These are phyloP conservation scores for Boechera retrofracta DNA, from an alignment of 345 rosid species.

Conservation along the genomic window DNA sequence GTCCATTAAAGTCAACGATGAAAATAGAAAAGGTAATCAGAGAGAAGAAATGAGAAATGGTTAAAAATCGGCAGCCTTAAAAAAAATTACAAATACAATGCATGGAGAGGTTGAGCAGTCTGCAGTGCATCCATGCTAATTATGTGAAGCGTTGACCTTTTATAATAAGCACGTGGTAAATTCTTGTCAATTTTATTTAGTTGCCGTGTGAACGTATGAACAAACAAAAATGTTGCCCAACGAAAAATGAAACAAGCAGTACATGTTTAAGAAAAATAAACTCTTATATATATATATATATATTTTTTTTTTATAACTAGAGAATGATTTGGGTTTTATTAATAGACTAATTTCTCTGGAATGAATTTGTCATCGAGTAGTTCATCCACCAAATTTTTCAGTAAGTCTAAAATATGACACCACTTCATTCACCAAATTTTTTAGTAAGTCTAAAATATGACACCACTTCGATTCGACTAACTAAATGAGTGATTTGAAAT, in stretches of 20 bases:
- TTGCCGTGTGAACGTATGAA: neutral
- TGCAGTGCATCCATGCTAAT: slow-evolving; percentile 15
- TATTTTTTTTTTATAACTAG: too few relatives aligned
- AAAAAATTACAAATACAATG: slow-evolving; percentile 31
- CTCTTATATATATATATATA: neutral
- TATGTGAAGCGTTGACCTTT: slow-evolving; percentile 21
- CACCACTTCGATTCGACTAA: too few relatives aligned
- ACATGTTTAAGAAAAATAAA: neutral
- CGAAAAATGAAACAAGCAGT: neutral
- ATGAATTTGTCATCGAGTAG: too few relatives aligned
- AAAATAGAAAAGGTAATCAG: neutral
- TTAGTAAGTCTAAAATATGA: too few relatives aligned
- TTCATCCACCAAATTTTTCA: too few relatives aligned
- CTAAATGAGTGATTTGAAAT: neutral
- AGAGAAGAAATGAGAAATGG: slow-evolving; percentile 1
- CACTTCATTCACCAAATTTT: too few relatives aligned
- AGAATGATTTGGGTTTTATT: too few relatives aligned
- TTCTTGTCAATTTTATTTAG: neutral
- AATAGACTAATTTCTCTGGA: too few relatives aligned
- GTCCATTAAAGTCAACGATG: neutral
- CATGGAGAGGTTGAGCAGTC: slow-evolving; percentile 21
- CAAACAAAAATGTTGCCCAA: neutral
- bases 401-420: too few relatives aligned
- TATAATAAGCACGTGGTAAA: slow-evolving; percentile 5
- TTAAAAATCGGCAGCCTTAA: slow-evolving; percentile 10